Base-by-base conservation (phyloP, 371 early-diverging fungal species). In the Haplosporangium sp. region DNA sequence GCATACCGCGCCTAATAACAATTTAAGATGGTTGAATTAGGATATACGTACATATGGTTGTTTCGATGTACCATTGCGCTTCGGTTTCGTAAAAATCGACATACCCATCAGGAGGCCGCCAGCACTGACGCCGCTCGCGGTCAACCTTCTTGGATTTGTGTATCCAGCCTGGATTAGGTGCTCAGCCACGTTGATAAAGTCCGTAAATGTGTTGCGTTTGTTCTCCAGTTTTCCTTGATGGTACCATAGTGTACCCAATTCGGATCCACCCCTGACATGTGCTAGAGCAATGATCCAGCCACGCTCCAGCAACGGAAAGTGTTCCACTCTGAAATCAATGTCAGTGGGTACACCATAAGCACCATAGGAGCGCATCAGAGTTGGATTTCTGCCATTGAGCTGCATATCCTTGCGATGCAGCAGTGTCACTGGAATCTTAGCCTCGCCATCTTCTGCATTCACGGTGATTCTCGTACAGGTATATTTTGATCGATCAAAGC, bases 201-300 rank as follows among this genome's bases (percentile, higher is more conserved):
- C 95, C 11, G 79, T 67, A 46, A 94, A 87, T 12, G 94, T 87
- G 56, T 92, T 94, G 68, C 80, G 68, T 76, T 95, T 95, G 48
- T 90, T 81, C 42, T 82, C 59, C 37, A 89, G 74, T 63, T 89
- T 90, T 10, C 95, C 96, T 18, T 84, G 84, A 55, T 88, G 79
- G 66, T 95, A 93, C 95, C 96, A 95, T 9, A 81, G 62, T 7
- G 85, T 80, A 0, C 95, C 96, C 2, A 95, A 70, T 58, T 95
- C 96, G 14, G 91, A 85, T 5, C 96, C 95, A 10, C 96, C 96
- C n/a, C 95, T 83, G 6, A 95, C 94, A 81, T 96, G 96, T 6
- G 94, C 92, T 47, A 95, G 67, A 0, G 92, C 94, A 74, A 95
- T 89, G 20, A 90, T 82, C 93, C 94, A 95, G 2, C 95, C 95